phyloP scores from a whole-genome alignment of 2,329 filamentous ascomycete species.

The Calonectria naviculata region DNA sequence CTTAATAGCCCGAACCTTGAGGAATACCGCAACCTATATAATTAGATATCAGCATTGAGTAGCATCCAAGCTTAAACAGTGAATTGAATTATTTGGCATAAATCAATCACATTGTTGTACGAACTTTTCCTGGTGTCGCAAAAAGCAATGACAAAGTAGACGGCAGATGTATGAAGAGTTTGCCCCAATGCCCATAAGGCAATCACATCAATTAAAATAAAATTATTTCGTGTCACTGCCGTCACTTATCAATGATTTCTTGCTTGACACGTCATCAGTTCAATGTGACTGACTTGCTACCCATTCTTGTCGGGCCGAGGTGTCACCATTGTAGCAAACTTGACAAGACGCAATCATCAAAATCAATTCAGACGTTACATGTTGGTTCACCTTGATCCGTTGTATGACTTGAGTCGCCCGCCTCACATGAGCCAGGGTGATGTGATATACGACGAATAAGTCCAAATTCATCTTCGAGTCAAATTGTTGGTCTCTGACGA shows the following conservation, averaged over 20 bases:
- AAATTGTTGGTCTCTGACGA: too few relatives aligned
- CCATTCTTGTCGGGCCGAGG: background rate
- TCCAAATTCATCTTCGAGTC: background rate
- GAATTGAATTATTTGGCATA: background rate
- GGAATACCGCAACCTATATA: slow-evolving; percentile 1
- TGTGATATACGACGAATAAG: too few relatives aligned
- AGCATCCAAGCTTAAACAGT: too few relatives aligned
- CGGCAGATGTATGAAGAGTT: background rate
- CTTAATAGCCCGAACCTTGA: too few relatives aligned
- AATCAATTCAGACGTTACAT: too few relatives aligned
- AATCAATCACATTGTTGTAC: background rate
- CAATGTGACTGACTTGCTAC: background rate
- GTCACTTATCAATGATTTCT: background rate
- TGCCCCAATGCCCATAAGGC: background rate
- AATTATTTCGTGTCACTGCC: background rate
- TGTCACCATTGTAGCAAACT: background rate
- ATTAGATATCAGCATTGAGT: background rate
- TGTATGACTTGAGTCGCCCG: too few relatives aligned
- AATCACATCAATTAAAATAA: background rate
- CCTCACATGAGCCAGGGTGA: too few relatives aligned
- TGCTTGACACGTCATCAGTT: background rate
- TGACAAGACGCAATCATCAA: background rate
- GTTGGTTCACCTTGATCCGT: too few relatives aligned
- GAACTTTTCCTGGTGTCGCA: background rate
- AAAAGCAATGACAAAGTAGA: background rate